phyloP scores from a whole-genome alignment of 1,284 basidiomycete species.

The Pterulicium gracile region DNA sequence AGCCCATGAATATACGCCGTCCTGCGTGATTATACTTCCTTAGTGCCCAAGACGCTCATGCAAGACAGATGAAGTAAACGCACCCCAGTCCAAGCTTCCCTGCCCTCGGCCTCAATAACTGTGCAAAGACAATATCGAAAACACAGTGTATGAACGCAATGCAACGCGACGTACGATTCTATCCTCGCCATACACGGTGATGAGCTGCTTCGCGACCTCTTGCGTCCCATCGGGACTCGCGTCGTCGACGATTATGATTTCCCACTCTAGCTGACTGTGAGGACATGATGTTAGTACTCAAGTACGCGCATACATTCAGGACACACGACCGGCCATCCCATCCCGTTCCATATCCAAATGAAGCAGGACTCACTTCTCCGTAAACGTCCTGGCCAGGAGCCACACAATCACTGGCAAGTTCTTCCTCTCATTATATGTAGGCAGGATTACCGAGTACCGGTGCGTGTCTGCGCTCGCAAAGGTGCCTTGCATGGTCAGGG shows the following conservation, averaged over 20 bases:
- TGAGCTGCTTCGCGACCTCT: conserved; percentile 74
- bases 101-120: conserved; percentile 76
- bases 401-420: conserved; percentile 84
- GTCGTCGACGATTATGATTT: conserved; percentile 86
- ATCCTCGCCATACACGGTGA: conserved; percentile 72
- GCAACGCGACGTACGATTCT: conserved; percentile 63
- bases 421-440: conserved; percentile 89
- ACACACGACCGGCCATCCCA: too few relatives aligned
- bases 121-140: not conserved
- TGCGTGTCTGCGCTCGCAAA: conserved; percentile 45
- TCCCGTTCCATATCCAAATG: conserved; percentile 25
- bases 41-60: too few relatives aligned
- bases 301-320: not conserved
- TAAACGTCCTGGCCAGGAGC: conserved; percentile 69
- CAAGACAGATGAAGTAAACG: conserved; percentile 11
- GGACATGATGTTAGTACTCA: conserved; percentile 9
- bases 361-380: conserved; percentile 48
- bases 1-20: conserved; percentile 91
- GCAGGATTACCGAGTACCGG: conserved; percentile 85
- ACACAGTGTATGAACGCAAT: too few relatives aligned
- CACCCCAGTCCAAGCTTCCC: conserved; percentile 87
- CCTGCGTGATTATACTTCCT: too few relatives aligned
- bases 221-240: conserved; percentile 88
- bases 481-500: conserved; percentile 54
- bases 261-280: conserved; percentile 56